phyloP scores from a whole-genome alignment of 2,329 filamentous ascomycete genomes.

The Blumeriella jaapii region DNA sequence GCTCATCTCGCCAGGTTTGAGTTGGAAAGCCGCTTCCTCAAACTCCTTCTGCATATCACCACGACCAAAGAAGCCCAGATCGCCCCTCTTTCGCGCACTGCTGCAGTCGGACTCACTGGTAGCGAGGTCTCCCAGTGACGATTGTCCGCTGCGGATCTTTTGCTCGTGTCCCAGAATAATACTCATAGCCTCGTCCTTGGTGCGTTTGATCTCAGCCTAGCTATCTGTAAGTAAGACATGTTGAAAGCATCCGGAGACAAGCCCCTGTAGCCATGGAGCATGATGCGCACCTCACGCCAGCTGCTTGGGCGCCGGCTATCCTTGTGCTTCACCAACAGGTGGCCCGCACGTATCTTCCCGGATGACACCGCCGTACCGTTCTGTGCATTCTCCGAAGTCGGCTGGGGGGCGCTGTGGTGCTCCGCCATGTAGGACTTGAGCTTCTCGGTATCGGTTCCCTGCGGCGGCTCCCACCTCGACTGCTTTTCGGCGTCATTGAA shows the following conservation, averaged over 20 bases:
- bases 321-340: constrained; percentile 87
- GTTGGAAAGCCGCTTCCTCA: constrained; percentile 86
- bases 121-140: constrained; percentile 70
- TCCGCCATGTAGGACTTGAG: constrained; percentile 89
- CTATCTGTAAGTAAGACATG: constrained; percentile 6
- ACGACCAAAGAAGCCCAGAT: constrained; percentile 86
- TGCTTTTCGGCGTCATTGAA: constrained; percentile 81
- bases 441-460: constrained; percentile 79
- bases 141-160: constrained; percentile 60
- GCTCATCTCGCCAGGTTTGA: constrained; percentile 80
- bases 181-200: constrained; percentile 72
- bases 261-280: background rate
- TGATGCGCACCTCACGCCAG: constrained; percentile 61
- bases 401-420: constrained; percentile 57
- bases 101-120: constrained; percentile 88
- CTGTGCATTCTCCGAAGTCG: constrained; percentile 28
- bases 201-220: constrained; percentile 68
- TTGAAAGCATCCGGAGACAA: background rate
- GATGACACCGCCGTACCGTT: constrained; percentile 33
- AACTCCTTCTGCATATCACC: constrained; percentile 99
- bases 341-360: constrained; percentile 86
- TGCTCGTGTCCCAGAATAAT: constrained; percentile 68
- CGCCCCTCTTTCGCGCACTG: constrained; percentile 85
- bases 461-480: constrained; percentile 90
- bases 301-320: constrained; percentile 81